phyloP scores from a whole-genome alignment of 2,329 filamentous ascomycete species.

The Coniochaeta pulveracea region DNA sequence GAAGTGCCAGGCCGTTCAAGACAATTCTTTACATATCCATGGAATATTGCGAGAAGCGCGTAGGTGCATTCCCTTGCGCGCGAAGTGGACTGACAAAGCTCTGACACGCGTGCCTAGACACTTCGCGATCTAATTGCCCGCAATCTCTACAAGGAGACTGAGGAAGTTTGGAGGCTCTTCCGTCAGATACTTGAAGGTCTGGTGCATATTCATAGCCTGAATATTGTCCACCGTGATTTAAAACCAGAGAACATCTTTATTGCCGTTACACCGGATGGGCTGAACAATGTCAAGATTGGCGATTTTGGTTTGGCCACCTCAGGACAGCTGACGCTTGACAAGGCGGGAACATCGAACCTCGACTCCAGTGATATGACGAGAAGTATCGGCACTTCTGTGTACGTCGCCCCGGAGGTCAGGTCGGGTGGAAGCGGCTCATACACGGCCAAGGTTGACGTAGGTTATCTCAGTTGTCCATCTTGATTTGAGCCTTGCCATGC shows the following conservation, averaged over 20 bases:
- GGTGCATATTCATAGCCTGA: conserved; percentile 77
- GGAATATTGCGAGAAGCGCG: conserved; percentile 92
- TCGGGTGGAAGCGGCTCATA: conserved; percentile 67
- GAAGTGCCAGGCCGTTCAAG: conserved; percentile 34
- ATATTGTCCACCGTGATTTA: conserved; percentile 89
- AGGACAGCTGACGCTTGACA: conserved; percentile 61
- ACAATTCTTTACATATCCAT: conserved; percentile 94
- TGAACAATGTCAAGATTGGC: conserved; percentile 87
- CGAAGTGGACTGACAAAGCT: too few relatives aligned
- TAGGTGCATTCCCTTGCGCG: conserved; percentile 32
- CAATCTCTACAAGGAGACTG: conserved; percentile 59
- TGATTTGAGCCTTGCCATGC: conserved; percentile 5
- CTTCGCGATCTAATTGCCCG: conserved; percentile 77
- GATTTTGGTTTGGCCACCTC: conserved; percentile 93
- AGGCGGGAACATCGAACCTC: conserved; percentile 25
- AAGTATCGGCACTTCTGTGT: conserved; percentile 70
- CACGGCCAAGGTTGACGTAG: conserved; percentile 82
- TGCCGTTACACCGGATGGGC: conserved; percentile 51
- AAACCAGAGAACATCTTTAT: conserved; percentile 99
- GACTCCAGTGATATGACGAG: conserved; percentile 56
- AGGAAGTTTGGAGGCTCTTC: conserved; percentile 83
- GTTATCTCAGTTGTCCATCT: conserved; percentile 17
- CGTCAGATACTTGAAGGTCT: conserved; percentile 85
- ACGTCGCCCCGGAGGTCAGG: conserved; percentile 85
- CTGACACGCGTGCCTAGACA: conserved; percentile 47